These are phyloP conservation scores for Lyophyllum semitale DNA, from an alignment of 768 basidiomycete species.

Conservation along the genomic window DNA sequence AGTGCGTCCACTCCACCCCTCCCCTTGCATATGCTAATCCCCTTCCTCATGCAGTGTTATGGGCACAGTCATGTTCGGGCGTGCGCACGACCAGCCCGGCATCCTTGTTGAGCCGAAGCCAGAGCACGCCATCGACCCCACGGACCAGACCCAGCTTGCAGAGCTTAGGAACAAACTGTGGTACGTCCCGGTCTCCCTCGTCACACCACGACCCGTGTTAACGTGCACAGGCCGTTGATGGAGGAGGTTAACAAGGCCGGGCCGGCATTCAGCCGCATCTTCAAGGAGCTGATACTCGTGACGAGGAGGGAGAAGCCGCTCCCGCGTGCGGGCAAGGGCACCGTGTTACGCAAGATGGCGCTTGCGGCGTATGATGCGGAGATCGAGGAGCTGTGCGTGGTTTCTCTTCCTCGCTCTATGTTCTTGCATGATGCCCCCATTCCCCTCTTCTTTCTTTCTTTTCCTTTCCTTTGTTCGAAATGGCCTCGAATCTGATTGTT, in stretches of 20 bases:
- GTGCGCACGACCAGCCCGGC: conserved; percentile 28
- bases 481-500: too few species aligned
- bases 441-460: too few species aligned
- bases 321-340: too few species aligned
- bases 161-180: conserved; percentile 37
- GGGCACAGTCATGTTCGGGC: conserved; percentile 40
- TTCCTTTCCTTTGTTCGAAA: too few species aligned
- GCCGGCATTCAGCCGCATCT: conserved; percentile 44
- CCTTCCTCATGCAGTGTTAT: background rate
- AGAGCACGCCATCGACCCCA: conserved; percentile 19
- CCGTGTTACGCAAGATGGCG: conserved; percentile 41
- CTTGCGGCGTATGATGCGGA: conserved; percentile 40
- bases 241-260: conserved; percentile 38
- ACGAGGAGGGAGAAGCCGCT: too few species aligned
- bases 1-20: conserved; percentile 8
- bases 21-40: background rate
- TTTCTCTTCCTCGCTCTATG: too few species aligned
- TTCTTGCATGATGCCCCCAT: too few species aligned
- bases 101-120: conserved; percentile 23
- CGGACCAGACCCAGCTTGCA: conserved; percentile 17
- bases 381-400: too few species aligned
- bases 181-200: conserved; percentile 13
- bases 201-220: too few species aligned
- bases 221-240: conserved; percentile 42
- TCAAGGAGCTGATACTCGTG: conserved; percentile 37